phyloP scores from a whole-genome alignment of 352 stramenopile species.

The Phytophthora ohioensis region DNA sequence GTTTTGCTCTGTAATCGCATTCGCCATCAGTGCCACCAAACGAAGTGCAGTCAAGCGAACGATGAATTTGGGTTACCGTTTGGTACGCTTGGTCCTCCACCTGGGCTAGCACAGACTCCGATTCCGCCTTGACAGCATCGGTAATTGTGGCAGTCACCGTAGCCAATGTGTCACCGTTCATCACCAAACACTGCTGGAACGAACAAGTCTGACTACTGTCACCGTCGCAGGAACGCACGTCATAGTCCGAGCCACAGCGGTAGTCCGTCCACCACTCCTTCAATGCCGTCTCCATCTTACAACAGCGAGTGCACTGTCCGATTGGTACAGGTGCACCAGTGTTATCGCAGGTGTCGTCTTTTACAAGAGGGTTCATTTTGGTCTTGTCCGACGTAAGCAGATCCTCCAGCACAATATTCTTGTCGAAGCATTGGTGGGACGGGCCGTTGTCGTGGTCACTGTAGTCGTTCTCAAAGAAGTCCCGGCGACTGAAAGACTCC shows the following conservation, averaged over 20 bases:
- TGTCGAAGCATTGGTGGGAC: conserved; percentile 48
- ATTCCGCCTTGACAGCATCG: conserved; percentile 31
- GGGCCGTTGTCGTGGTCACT: conserved; percentile 14
- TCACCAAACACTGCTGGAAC: conserved; percentile 65
- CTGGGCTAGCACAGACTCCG: conserved; percentile 47
- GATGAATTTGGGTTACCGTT: conserved; percentile 70
- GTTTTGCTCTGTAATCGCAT: conserved; percentile 48
- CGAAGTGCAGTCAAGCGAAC: conserved; percentile 54
- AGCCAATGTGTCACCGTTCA: conserved; percentile 61
- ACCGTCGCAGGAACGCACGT: conserved; percentile 48
- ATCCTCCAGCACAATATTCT: conserved; percentile 26
- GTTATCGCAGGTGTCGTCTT: conserved; percentile 28
- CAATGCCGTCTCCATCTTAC: conserved; percentile 51
- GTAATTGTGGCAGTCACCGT: conserved; percentile 45
- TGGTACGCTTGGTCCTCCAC: conserved; percentile 53
- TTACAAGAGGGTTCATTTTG: conserved; percentile 51
- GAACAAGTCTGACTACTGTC: conserved; percentile 39
- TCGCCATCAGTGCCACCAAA: conserved; percentile 40
- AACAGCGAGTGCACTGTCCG: conserved; percentile 58
- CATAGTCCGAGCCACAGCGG: conserved; percentile 61
- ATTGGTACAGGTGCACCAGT: conserved; percentile 40
- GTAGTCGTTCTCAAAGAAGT: conserved; percentile 58
- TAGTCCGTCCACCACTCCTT: conserved; percentile 77
- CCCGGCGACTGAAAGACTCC: conserved; percentile 39
- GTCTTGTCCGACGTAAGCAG: conserved; percentile 32